These are phyloP conservation scores for Botrytis tulipae DNA, from an alignment of 2,329 filamentous ascomycete species.

Conservation along the genomic window DNA sequence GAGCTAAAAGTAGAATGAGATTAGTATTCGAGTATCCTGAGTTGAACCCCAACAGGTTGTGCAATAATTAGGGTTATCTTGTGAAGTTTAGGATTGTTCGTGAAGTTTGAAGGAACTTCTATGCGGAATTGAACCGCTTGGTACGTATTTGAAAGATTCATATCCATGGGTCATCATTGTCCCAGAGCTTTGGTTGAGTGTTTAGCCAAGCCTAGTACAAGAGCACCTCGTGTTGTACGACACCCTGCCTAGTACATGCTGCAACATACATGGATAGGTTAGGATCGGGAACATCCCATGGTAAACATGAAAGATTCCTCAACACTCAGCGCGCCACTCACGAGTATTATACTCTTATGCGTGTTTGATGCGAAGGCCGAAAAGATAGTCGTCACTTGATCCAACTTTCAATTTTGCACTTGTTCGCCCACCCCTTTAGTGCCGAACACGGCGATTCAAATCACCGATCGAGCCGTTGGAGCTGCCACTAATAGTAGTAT, in stretches of 20 bases:
- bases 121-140: no score
- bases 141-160: constrained; percentile 4
- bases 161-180: background rate
- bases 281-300: background rate
- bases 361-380: background rate
- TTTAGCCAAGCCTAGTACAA: constrained; percentile 10
- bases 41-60: background rate
- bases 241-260: constrained; percentile 13
- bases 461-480: background rate
- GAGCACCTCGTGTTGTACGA: constrained; percentile 7
- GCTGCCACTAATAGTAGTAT: background rate
- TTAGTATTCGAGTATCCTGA: background rate
- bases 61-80: background rate
- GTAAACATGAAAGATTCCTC: background rate
- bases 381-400: background rate
- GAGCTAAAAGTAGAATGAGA: constrained; percentile 48
- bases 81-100: background rate
- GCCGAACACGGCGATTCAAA: background rate
- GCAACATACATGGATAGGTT: constrained; percentile 10
- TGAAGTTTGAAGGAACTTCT: background rate
- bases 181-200: constrained; percentile 2
- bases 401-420: background rate
- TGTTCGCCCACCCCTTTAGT: background rate
- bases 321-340: background rate
- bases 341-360: background rate